Percentiles rank a stretch among this genome's conserved stretches.
Evolutionary conservation across 306 rosid species (phyloP).

Genomic region (Prunus fruticosa): DNA sequence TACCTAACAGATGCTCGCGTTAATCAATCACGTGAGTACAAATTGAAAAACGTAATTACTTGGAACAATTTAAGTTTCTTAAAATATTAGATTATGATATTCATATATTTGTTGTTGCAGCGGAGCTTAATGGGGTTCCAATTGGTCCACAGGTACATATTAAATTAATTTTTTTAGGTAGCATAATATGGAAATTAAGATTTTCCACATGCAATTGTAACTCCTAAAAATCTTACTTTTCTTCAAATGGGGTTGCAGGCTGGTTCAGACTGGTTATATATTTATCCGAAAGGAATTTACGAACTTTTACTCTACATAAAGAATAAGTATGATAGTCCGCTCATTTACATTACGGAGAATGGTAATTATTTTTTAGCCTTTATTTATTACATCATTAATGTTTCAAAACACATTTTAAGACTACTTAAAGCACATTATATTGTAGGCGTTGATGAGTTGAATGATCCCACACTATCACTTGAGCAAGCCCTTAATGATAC

Average conservation of each 20-base stretch:
- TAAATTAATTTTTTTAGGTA: background rate
- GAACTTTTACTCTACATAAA: conserved; percentile 42
- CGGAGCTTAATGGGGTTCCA: conserved; percentile 33
- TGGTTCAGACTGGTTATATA: conserved; percentile 28
- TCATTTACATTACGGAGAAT: conserved; percentile 62
- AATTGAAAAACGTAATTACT: background rate
- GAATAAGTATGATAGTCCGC: conserved; percentile 45
- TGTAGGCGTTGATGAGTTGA: conserved; percentile 55
- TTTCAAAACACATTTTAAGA: too few species aligned
- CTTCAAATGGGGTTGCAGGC: conserved; percentile 10
- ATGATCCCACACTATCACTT: conserved; percentile 42
- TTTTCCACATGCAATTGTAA: too few species aligned
- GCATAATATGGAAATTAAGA: background rate
- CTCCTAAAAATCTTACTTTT: background rate
- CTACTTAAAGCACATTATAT: background rate
- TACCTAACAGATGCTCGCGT: conserved; percentile 28
- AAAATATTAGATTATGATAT: too few species aligned
- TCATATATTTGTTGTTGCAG: conserved; percentile 11
- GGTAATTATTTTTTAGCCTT: conserved; percentile 32
- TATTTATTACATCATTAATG: background rate
- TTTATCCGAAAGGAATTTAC: conserved; percentile 58
- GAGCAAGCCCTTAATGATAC: conserved; percentile 31
- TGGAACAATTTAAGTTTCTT: too few species aligned
- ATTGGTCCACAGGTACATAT: conserved; percentile 41
- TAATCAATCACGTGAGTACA: conserved; percentile 32